Conservation (phyloP, 1,284 basidiomycete genomes). For the Sanghuangporus weigelae region DNA sequence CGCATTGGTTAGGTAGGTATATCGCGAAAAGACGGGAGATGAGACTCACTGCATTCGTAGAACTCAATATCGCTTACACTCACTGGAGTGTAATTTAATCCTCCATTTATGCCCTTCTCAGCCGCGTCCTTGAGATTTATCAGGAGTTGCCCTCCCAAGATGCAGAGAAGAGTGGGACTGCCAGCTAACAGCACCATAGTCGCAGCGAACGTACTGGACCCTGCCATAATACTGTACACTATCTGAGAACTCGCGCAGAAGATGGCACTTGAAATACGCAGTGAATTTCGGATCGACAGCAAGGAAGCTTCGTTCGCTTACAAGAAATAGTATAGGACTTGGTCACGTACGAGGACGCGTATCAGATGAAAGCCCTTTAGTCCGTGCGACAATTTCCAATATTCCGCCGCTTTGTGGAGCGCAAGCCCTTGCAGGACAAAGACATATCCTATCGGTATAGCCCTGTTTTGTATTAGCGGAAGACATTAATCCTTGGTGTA, state of each 20-base stretch:
- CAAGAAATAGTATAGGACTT: slow-evolving; percentile 6
- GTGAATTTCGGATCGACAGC: background rate
- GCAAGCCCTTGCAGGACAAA: background rate
- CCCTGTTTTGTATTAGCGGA: background rate
- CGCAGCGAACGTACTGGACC: background rate
- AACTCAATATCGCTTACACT: background rate
- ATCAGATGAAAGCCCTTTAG: slow-evolving; percentile 2
- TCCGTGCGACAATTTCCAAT: background rate
- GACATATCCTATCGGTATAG: background rate
- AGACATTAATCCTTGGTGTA: background rate
- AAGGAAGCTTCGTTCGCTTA: background rate
- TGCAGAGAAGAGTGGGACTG: background rate
- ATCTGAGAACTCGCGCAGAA: background rate
- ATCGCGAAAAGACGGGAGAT: too few relatives aligned
- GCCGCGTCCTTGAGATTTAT: background rate
- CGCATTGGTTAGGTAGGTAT: too few relatives aligned
- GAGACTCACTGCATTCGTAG: background rate
- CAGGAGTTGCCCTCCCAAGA: background rate
- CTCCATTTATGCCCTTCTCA: background rate
- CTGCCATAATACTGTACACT: background rate
- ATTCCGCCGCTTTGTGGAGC: background rate
- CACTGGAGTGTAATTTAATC: background rate
- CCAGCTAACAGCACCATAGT: background rate
- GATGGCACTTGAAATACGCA: background rate
- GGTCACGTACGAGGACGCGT: background rate